phyloP scores from a whole-genome alignment of 768 basidiomycete species.

The Tulasnella sp. region DNA sequence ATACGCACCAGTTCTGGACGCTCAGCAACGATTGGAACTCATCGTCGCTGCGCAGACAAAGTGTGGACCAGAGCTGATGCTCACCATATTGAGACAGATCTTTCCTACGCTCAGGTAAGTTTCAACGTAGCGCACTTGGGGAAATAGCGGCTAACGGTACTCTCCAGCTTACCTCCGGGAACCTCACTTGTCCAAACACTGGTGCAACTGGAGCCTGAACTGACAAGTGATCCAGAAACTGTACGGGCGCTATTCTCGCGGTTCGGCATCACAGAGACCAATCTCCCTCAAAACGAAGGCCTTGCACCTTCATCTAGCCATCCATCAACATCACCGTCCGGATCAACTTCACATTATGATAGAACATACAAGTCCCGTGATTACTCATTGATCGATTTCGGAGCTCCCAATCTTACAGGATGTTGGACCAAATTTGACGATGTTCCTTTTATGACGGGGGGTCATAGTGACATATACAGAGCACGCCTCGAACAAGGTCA shows the following conservation, averaged over 20 bases:
- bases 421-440: no score
- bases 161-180: conserved; percentile 45
- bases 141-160: no score
- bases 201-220: conserved; percentile 65
- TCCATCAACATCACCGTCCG: no score
- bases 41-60: conserved; percentile 64
- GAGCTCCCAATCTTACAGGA: no score
- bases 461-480: no score
- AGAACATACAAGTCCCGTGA: no score
- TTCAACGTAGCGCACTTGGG: no score
- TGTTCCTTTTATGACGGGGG: no score
- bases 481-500: no score
- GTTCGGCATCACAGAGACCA: conserved; percentile 60
- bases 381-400: no score
- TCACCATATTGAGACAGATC: conserved; percentile 60
- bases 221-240: conserved; percentile 60
- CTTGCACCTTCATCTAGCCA: no score
- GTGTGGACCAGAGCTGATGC: conserved; percentile 62
- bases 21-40: conserved; percentile 58
- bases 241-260: conserved; percentile 55
- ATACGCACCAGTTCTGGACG: conserved; percentile 59
- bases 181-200: conserved; percentile 63
- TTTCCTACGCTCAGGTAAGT: conserved; percentile 61
- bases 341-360: no score
- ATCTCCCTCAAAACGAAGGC: conserved; percentile 59